phyloP scores from a whole-genome alignment of 371 early-diverging fungal genomes.

The Capniomyces stellatus region DNA sequence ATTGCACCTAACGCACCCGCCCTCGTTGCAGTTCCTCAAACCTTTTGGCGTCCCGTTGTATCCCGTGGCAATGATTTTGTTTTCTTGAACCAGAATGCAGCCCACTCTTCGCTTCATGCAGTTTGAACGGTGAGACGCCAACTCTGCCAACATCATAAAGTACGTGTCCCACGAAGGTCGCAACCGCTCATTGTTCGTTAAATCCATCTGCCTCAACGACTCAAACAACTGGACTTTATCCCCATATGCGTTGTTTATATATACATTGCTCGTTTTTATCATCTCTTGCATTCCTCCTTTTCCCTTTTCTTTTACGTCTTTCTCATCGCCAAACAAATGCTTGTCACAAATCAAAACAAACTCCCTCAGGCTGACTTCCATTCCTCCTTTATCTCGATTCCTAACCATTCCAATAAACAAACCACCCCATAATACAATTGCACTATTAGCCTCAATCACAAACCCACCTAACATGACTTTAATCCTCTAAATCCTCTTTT shows the following conservation, averaged over 20 bases:
- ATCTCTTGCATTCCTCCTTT: conserved; percentile 2
- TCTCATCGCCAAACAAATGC: neutral
- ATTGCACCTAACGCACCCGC: conserved; percentile 91
- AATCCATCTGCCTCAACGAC: neutral
- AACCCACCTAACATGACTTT: too few species aligned
- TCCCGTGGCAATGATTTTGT: conserved; percentile 84
- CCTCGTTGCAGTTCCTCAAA: conserved; percentile 81
- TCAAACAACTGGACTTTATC: neutral
- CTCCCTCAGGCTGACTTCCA: neutral
- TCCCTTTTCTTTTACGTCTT: neutral
- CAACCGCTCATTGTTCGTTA: conserved; percentile 30
- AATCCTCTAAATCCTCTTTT: too few species aligned
- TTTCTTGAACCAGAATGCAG: conserved; percentile 79
- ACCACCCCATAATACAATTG: too few species aligned
- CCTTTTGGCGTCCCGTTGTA: conserved; percentile 96
- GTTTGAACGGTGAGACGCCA: conserved; percentile 67
- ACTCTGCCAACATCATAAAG: conserved; percentile 87
- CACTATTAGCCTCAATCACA: too few species aligned
- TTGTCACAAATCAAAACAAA: neutral
- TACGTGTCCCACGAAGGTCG: conserved; percentile 92
- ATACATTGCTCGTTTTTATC: neutral
- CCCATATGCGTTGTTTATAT: neutral
- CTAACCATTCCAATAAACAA: too few species aligned
- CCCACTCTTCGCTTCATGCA: conserved; percentile 98
- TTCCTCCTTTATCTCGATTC: neutral